Evolutionary conservation across 208 protist genomes (phyloP).

Genomic region (Wallacemonas sp.): DNA sequence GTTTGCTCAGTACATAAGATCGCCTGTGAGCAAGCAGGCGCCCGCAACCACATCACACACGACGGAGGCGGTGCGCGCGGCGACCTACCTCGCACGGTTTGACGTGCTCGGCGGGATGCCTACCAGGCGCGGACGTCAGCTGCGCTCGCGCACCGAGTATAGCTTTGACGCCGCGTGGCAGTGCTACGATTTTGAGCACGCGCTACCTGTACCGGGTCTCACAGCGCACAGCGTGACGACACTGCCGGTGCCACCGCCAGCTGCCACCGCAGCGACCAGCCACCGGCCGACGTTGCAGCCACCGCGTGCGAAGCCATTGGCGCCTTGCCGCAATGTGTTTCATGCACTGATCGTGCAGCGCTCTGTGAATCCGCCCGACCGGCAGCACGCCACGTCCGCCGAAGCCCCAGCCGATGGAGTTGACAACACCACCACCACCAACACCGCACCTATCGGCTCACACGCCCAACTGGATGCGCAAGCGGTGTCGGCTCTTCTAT

Average conservation of each 20-base stretch:
- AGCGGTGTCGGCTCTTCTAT: background rate
- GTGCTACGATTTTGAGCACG: constrained; percentile 39
- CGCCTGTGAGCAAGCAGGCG: background rate
- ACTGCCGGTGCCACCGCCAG: constrained; percentile 9
- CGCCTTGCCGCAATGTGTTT: background rate
- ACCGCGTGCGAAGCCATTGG: background rate
- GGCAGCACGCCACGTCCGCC: background rate
- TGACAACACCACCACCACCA: too few species aligned
- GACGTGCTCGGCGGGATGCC: constrained; percentile 57
- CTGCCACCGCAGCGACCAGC: background rate
- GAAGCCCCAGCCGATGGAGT: too few species aligned
- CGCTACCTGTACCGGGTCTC: constrained; percentile 36
- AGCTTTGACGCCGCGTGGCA: constrained; percentile 30
- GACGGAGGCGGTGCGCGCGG: background rate
- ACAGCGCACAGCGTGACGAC: constrained; percentile 36
- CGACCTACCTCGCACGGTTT: constrained; percentile 23
- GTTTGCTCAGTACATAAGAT: constrained; percentile 11
- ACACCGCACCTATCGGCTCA: too few species aligned
- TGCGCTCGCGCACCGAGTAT: constrained; percentile 40
- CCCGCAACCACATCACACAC: too few species aligned
- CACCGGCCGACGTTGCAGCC: background rate
- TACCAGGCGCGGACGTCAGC: constrained; percentile 29
- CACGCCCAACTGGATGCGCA: background rate
- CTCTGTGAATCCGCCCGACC: too few species aligned
- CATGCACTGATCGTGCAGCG: background rate